phyloP scores from a whole-genome alignment of 2,329 filamentous ascomycete genomes.

The Calonectria pteridis region DNA sequence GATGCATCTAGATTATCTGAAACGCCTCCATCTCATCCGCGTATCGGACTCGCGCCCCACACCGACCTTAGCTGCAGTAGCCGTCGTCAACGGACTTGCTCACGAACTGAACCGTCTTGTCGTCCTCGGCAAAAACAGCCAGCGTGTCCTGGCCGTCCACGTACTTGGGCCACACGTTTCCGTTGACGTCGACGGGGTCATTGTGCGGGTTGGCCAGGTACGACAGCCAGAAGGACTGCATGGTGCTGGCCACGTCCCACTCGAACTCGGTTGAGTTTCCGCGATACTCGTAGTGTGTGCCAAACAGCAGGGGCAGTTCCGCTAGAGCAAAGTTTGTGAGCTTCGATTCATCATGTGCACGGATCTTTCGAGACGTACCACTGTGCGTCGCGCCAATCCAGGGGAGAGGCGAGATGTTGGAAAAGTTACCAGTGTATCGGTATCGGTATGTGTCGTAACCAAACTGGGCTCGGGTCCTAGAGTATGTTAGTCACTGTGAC shows the following conservation, averaged over 20 bases:
- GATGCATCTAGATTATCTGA: conserved; percentile 5
- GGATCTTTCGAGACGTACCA: conserved; percentile 26
- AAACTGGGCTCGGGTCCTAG: conserved; percentile 26
- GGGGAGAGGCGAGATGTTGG: conserved; percentile 51
- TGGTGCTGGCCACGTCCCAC: conserved; percentile 42
- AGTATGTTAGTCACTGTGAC: neutral
- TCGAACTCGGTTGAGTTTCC: conserved; percentile 47
- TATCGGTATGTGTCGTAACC: conserved; percentile 53
- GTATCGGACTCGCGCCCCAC: neutral
- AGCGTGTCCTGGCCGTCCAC: conserved; percentile 30
- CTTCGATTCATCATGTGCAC: neutral
- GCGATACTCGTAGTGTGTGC: conserved; percentile 45
- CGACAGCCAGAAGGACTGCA: conserved; percentile 46
- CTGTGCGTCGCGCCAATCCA: conserved; percentile 53
- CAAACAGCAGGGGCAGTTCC: conserved; percentile 48
- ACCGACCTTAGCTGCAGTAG: conserved; percentile 25
- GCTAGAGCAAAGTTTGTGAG: conserved; percentile 25
- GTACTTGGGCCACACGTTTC: conserved; percentile 42
- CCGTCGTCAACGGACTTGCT: conserved; percentile 26
- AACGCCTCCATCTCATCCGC: conserved; percentile 1
- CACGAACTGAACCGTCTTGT: conserved; percentile 24
- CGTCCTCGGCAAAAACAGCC: conserved; percentile 35
- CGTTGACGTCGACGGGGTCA: conserved; percentile 32
- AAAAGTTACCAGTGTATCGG: conserved; percentile 56
- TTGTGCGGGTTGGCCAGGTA: conserved; percentile 37